Base-by-base conservation (phyloP, 257 asterid genomes). In the Salvia hispanica region DNA sequence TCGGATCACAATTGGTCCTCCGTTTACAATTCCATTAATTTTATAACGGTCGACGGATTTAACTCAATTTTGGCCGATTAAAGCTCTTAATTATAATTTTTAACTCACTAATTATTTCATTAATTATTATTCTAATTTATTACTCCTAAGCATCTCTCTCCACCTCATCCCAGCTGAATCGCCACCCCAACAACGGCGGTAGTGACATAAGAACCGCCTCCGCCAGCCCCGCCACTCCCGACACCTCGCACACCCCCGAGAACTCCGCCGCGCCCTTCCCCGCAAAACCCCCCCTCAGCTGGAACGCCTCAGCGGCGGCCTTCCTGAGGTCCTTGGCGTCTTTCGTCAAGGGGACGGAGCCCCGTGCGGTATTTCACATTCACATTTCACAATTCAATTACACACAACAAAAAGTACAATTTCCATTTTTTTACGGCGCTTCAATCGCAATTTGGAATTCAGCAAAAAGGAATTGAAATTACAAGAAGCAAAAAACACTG, bases 281-380 rank as follows among this genome's bases (percentile, higher is more conserved):
- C 1, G 2, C 25, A 21, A 21, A 21, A 21, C 2, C 25, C 53
- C 8, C 73, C 57, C 6, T 0, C 25, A 2, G 25, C 25, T 87
- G 64, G 4, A 81, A 84, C 12, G 66, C 66, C 68, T 88, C 83
- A 0, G 96, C 95, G 0, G 88, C 97, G 3, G 95, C 90, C 42
- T 50, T 69, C 0, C 92, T 72, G 0, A 90, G 77, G 12, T 83
- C 97, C 47, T 79, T 67, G 0, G 87, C 69, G 4, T 83, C 83
- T 6, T 7, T 76, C 0, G 92, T 86, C 7, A 47, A 63, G 0
- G 96, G 92, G 0, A 81, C 39, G 18, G 58, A 62, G 3, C 95
- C 97, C 60, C 80, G 71, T n/a, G n/a, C n/a, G n/a, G n/a, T n/a
- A 31, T 54, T 25, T 37, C 56, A 39, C 46, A 54, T 28, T 25